These are phyloP conservation scores for Schwanniomyces sp. DNA, from an alignment of 805 yeast genomes.

Conservation along the genomic window DNA sequence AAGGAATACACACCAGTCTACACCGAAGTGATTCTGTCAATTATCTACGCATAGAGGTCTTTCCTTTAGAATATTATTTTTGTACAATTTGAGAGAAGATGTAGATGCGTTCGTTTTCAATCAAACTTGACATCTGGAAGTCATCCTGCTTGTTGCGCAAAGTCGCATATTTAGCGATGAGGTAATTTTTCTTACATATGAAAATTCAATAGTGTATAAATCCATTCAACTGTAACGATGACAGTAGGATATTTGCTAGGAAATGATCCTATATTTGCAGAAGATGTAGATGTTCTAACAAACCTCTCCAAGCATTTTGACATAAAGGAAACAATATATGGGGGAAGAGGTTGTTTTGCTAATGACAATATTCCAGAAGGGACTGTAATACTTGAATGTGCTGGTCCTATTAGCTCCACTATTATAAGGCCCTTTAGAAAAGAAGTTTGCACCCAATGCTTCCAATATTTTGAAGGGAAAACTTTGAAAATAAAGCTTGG, in stretches of 20 bases:
- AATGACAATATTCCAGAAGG: constrained; percentile 35
- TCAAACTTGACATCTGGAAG: neutral
- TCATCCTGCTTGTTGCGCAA: neutral
- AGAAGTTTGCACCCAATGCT: constrained; percentile 62
- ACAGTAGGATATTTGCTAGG: neutral
- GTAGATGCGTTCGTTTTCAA: neutral
- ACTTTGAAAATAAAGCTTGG: constrained; percentile 42
- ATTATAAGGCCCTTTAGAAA: constrained; percentile 55
- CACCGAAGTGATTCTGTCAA: too few relatives aligned
- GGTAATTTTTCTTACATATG: neutral
- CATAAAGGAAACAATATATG: neutral
- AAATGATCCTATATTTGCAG: neutral
- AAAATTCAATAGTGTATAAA: neutral
- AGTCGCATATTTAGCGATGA: neutral
- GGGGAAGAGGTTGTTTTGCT: constrained; percentile 65
- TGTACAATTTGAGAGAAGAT: too few relatives aligned
- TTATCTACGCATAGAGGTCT: too few relatives aligned
- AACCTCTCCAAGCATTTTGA: neutral
- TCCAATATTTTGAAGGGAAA: constrained; percentile 46
- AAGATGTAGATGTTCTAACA: neutral
- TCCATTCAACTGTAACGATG: neutral
- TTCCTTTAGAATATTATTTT: too few relatives aligned
- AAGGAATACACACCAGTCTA: too few relatives aligned
- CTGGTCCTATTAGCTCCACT: constrained; percentile 46
- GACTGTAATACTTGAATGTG: constrained; percentile 39